Base-by-base conservation (phyloP, 2,329 filamentous ascomycete genomes). In the Neonectria punicea region DNA sequence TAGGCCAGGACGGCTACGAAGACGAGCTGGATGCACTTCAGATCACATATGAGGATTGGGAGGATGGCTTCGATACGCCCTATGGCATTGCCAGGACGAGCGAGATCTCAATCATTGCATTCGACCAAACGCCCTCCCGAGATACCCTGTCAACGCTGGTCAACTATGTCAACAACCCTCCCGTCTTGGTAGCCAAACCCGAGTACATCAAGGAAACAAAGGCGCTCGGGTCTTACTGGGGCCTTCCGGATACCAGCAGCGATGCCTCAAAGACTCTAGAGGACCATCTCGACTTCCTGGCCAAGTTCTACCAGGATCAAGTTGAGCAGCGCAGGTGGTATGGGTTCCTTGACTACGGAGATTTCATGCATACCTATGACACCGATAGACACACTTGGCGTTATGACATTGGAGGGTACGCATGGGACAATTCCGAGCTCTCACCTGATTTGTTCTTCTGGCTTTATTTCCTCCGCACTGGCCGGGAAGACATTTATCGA, bases 341-440 rank as follows among this genome's bases (percentile, higher is more conserved):
- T 67, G 88, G 88, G 0, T 90, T 90, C 78, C 84, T 84, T 74
- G 87, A 90, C 64, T 81, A 88, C 58, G 88, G 88, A 2, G 88
- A 90, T 67, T 81, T 90, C 44, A 87, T 87, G 81, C 88, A 90
- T 69, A 86, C 86, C 0, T 90, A 90, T 65, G 88, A 90, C 55
- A 67, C 74, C 0, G 84, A 89, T 72, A 80, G 88, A 5, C 88
- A 90, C 66, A 81, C 80, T 1, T 90, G 88, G 88, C 82, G 86
- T 1, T 90, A 90, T 61, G 88, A 90, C 50, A 75, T 90, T 18
- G 88, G 88, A 4, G 88, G 88, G 0, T 90, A 87, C 63, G 87
- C 87, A 0, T 90, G 88, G 88, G 88, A 90, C 53, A 90, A 90
- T 71, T 88, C 85, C 0, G 88, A 90, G 72, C 80, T 90, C 0